These are phyloP conservation scores for Fraxinus baroniana DNA, from an alignment of 305 asterid species.

Conservation along the genomic window DNA sequence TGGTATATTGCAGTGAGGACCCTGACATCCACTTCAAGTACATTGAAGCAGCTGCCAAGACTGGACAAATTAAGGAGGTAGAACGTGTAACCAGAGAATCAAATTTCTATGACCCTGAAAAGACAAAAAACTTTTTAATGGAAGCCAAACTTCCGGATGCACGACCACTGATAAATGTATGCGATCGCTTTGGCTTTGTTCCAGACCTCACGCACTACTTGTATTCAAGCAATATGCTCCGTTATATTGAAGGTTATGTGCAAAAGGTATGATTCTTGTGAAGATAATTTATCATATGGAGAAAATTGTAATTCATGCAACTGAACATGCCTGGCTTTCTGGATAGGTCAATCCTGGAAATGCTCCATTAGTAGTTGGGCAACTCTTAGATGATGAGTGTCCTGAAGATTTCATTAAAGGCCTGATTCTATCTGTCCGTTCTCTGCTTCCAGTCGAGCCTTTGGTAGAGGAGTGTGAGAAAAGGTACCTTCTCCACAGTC, in stretches of 20 bases:
- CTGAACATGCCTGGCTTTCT: constrained; percentile 24
- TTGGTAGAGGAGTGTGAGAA: constrained; percentile 98
- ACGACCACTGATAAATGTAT: constrained; percentile 91
- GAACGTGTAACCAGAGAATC: constrained; percentile 99
- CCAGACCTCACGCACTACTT: constrained; percentile 60
- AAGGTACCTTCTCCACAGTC: constrained; percentile 46
- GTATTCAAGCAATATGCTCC: constrained; percentile 93
- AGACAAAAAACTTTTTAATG: constrained; percentile 95
- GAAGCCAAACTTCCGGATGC: constrained; percentile 99
- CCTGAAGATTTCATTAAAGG: constrained; percentile 99
- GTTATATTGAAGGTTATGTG: constrained; percentile 92
- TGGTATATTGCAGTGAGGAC: constrained; percentile 76
- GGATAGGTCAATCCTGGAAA: constrained; percentile 97
- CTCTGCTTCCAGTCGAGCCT: constrained; percentile 99
- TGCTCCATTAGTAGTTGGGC: constrained; percentile 98
- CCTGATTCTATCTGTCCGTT: constrained; percentile 92
- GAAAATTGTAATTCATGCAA: constrained; percentile 11
- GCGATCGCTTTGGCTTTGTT: constrained; percentile 71
- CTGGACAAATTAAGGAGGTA: constrained; percentile 99
- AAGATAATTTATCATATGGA: not conserved
- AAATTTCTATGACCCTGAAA: constrained; percentile 89
- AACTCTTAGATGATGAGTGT: constrained; percentile 95
- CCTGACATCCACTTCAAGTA: constrained; percentile 99
- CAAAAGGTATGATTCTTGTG: constrained; percentile 42
- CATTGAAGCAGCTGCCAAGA: constrained; percentile 98